These are phyloP conservation scores for Millerozyma acaciae DNA, from an alignment of 805 yeast genomes.

Conservation along the genomic window DNA sequence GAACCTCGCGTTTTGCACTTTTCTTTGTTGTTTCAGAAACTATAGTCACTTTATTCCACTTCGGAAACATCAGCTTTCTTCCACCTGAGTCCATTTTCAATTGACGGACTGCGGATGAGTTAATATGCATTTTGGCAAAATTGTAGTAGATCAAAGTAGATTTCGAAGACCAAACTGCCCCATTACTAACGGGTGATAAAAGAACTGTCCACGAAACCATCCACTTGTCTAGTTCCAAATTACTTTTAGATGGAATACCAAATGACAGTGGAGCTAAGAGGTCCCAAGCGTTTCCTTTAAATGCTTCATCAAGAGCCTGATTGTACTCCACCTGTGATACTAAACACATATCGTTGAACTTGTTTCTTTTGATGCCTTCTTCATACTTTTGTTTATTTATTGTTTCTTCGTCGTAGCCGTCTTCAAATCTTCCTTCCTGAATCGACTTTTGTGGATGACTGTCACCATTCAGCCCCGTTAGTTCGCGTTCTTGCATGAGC, in stretches of 20 bases:
- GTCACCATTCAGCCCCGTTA: neutral
- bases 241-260: slow-evolving; percentile 66
- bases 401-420: neutral
- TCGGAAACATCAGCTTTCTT: slow-evolving; percentile 26
- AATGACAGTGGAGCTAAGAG: slow-evolving; percentile 54
- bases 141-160: slow-evolving; percentile 67
- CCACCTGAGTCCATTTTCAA: slow-evolving; percentile 30
- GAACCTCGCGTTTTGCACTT: slow-evolving; percentile 9
- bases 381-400: neutral
- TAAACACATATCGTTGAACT: slow-evolving; percentile 49
- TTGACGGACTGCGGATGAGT: slow-evolving; percentile 47
- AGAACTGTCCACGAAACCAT: slow-evolving; percentile 78
- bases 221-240: slow-evolving; percentile 69
- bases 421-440: slow-evolving; percentile 3
- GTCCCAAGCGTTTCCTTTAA: slow-evolving; percentile 59
- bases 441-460: neutral
- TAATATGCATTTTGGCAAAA: slow-evolving; percentile 72
- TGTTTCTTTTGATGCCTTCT: slow-evolving; percentile 5
- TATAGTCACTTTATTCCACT: slow-evolving; percentile 18
- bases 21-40: slow-evolving; percentile 1
- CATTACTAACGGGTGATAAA: slow-evolving; percentile 55
- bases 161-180: slow-evolving; percentile 61
- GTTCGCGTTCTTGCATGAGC: slow-evolving; percentile 16
- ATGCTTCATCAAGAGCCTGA: slow-evolving; percentile 57
- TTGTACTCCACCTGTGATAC: slow-evolving; percentile 68